A percentile compares a stretch with the other conserved stretches of the same genome.
phyloP scores from a whole-genome alignment of 2,329 filamentous ascomycete species.

The Penicillium sp. region DNA sequence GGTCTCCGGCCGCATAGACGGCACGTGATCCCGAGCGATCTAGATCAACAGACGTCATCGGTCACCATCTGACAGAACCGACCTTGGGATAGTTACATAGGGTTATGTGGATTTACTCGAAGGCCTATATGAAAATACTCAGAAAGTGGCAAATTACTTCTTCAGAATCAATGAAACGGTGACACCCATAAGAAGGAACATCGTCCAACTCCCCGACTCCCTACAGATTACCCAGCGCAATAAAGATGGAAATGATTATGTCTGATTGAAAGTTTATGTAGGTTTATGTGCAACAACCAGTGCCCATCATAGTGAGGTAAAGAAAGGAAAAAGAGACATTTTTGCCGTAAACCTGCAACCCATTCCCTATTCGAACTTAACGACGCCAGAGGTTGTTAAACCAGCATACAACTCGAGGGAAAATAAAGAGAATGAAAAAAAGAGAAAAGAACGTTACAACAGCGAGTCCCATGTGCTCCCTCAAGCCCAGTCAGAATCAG shows the following conservation, averaged over 20 bases:
- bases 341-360: conserved; percentile 13
- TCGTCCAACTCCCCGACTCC: too few relatives aligned
- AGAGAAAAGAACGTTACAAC: conserved; percentile 2
- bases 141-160: too few relatives aligned
- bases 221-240: not conserved
- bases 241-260: conserved; percentile 17
- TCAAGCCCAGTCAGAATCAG: conserved; percentile 40
- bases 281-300: conserved; percentile 24
- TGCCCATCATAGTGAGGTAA: conserved; percentile 16
- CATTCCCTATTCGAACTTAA: conserved; percentile 6
- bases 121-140: too few relatives aligned
- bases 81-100: too few relatives aligned
- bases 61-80: too few relatives aligned
- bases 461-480: too few relatives aligned
- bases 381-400: conserved; percentile 11
- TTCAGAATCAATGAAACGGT: too few relatives aligned
- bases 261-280: conserved; percentile 20
- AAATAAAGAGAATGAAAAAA: too few relatives aligned
- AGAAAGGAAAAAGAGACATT: conserved; percentile 7
- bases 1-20: conserved; percentile 12
- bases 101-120: too few relatives aligned
- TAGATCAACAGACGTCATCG: conserved; percentile 15
- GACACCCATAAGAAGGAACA: too few relatives aligned
- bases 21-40: conserved; percentile 25
- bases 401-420: conserved; percentile 7